Percentiles rank a stretch among this genome's conserved stretches.
Evolutionary conservation across 2,329 filamentous ascomycete species (phyloP).

Genomic region (Diaporthe australafricana): DNA sequence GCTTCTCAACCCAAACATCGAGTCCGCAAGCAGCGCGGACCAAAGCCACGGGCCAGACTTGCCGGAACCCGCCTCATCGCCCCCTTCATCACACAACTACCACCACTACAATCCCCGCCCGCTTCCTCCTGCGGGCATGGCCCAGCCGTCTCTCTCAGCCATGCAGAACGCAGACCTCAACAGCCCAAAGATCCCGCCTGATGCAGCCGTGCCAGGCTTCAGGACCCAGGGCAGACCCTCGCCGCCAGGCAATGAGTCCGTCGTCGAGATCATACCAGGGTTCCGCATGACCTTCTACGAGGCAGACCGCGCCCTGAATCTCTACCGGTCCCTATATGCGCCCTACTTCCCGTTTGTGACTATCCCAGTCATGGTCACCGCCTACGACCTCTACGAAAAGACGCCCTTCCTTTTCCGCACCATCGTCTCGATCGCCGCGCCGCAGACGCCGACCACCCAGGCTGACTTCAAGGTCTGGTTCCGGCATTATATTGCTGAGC

Average conservation of each 20-base stretch:
- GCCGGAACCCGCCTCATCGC: constrained; percentile 16
- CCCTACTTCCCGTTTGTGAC: constrained; percentile 54
- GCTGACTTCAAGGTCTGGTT: constrained; percentile 50
- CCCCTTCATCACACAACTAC: constrained; percentile 24
- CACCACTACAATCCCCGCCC: constrained; percentile 28
- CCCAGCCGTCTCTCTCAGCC: constrained; percentile 12
- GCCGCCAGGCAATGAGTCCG: constrained; percentile 24
- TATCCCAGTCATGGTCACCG: constrained; percentile 41
- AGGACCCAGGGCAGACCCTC: constrained; percentile 8
- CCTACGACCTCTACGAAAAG: constrained; percentile 46
- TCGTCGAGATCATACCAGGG: constrained; percentile 50
- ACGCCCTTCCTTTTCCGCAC: constrained; percentile 52
- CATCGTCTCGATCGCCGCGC: constrained; percentile 49
- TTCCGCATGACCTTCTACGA: constrained; percentile 49
- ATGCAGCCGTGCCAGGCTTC: constrained; percentile 4
- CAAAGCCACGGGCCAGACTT: constrained; percentile 19
- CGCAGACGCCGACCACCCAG: constrained; percentile 48
- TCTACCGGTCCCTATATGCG: constrained; percentile 49
- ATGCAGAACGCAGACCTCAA: background rate
- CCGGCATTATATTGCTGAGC: constrained; percentile 49
- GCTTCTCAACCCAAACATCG: constrained; percentile 34
- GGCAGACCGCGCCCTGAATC: constrained; percentile 47
- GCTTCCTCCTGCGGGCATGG: constrained; percentile 18
- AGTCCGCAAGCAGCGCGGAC: background rate
- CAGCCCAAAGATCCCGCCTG: background rate